Base-by-base conservation (phyloP, 768 basidiomycete genomes). In the Lentinula lateritia region DNA sequence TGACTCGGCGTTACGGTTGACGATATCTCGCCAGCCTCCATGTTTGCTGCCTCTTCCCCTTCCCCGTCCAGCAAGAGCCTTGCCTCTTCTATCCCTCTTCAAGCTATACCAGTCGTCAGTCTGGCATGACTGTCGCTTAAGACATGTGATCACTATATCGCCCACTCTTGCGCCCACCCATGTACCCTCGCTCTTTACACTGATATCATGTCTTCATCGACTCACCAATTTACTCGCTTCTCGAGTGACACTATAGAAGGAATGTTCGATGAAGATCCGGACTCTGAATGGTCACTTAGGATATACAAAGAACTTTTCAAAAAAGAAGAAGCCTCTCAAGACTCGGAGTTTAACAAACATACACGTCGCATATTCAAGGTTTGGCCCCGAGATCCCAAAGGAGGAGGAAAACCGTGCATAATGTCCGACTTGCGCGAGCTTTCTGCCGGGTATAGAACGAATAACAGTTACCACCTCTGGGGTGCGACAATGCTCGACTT, bases 401-500 rank as follows among this genome's bases (percentile, higher is more conserved):
- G 74, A 6, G 10, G 58, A 6, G 28, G 28, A 3, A 28, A 28
- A 28, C 28, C 28, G 28, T 28, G 28, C 28, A 2, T 28, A 28
- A 28, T 28, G 28, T 28, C 28, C 28, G 32, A 53, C 18, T 64
- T 50, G 12, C 46, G 46, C 9, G 46, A 23, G 15, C 9, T 50
- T 16, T 13, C 41, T 20, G 32, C 54, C 0, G 78, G 76, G 9
- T 78, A 79, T 62, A 58, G 53, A 55, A 63, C 74, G 7, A 63
- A 71, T 0, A 77, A 77, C 58, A 66, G 68, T 0, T 18, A 71
- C 8, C 66, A 71, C 45, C 64, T 74, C 13, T 82, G 80, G 80
- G 80, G 80, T 50, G 74, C 73, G 8, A 76, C 78, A 1, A 62
- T 79, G 0, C 70, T 72, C 35, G 77, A 82, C 58, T 80, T 82